Base-by-base conservation (phyloP, 148 eudicot genomes). In the Diospyros lotus region DNA sequence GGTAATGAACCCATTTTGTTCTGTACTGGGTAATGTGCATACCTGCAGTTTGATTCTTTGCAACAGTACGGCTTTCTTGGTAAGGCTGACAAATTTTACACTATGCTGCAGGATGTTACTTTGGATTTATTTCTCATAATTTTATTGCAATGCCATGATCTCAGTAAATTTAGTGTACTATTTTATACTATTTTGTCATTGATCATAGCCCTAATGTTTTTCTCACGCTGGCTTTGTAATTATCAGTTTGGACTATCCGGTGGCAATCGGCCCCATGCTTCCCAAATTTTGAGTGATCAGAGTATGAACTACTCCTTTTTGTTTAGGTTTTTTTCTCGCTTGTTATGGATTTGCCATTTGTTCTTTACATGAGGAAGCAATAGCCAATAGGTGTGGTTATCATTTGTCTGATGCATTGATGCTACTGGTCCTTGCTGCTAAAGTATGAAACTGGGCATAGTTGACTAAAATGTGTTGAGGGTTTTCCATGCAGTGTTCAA, bases 241-340 rank as follows among this genome's bases (percentile, higher is more conserved):
- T 59, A 60, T 68, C 93, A 92, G 93, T 90, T 59, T 82, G 96
- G 89, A 56, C 68, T 92, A 82, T 70, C 90, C 58, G 89, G 92
- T 68, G 87, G 86, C 77, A 92, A 82, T 76, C 85, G 97, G 73
- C 77, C 79, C 59, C 97, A 86, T 81, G 82, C 89, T 85, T 82
- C 98, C 69, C 91, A 88, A 79, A 86, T 87, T 79, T 87, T 93
- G 64, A 84, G 81, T 73, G 99, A 95, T 79, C 99, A 91, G 79
- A 91, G 97, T 95, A 92, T 4, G 93, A 55, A 38, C 50, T 69
- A 13, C 75, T 66, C 63, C 58, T 55, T 69, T 50, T 9, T 63
- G 46, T 73, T 45, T 52, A 39, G 8, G 6, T 41, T 64, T 13
- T 71, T 17, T 17, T 15, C 46, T 70, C 70, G 39, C 13, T 39